Percentiles rank a stretch among this genome's conserved stretches.
These are phyloP conservation scores for Cyanodermella asteris DNA, from an alignment of 2,329 filamentous ascomycete genomes.

Conservation along the genomic window DNA sequence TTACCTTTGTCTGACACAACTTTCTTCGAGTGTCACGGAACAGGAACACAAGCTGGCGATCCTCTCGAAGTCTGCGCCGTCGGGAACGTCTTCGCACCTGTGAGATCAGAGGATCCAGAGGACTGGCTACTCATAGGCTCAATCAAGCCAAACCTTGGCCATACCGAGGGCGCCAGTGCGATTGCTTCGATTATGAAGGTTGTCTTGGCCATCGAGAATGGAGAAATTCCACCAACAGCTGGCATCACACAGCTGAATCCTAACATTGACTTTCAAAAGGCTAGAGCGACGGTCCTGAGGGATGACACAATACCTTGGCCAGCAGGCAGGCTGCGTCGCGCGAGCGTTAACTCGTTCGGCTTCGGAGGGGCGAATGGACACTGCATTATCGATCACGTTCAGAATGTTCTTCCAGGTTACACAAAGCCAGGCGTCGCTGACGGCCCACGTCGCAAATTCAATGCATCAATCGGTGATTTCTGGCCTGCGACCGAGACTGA, in stretches of 20 bases:
- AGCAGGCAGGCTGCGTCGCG: slow-evolving; percentile 7
- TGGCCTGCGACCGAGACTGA: slow-evolving; percentile 1
- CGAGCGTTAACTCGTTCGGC: slow-evolving; percentile 6
- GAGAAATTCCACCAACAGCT: slow-evolving; percentile 9
- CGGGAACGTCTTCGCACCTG: slow-evolving; percentile 4
- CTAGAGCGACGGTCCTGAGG: slow-evolving; percentile 2
- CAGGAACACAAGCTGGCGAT: slow-evolving; percentile 10
- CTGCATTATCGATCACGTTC: slow-evolving; percentile 4
- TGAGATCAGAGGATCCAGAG: slow-evolving; percentile 1
- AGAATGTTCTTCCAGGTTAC: slow-evolving; percentile 2
- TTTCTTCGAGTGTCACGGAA: slow-evolving; percentile 12
- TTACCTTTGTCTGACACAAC: slow-evolving; percentile 1
- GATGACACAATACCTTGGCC: slow-evolving; percentile 3
- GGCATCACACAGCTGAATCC: slow-evolving; percentile 10
- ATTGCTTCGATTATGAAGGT: slow-evolving; percentile 15
- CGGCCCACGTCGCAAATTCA: not conserved
- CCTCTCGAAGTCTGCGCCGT: slow-evolving; percentile 9
- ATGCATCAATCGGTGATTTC: slow-evolving; percentile 1
- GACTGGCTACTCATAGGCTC: slow-evolving; percentile 1
- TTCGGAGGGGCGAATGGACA: slow-evolving; percentile 7
- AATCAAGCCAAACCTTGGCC: slow-evolving; percentile 8
- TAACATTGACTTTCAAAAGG: slow-evolving; percentile 2
- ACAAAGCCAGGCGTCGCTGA: slow-evolving; percentile 1
- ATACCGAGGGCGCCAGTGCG: slow-evolving; percentile 12
- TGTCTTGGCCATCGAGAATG: slow-evolving; percentile 9